These are phyloP conservation scores for Gaillardinia entomophila DNA, from an alignment of 805 yeast species.

Conservation along the genomic window DNA sequence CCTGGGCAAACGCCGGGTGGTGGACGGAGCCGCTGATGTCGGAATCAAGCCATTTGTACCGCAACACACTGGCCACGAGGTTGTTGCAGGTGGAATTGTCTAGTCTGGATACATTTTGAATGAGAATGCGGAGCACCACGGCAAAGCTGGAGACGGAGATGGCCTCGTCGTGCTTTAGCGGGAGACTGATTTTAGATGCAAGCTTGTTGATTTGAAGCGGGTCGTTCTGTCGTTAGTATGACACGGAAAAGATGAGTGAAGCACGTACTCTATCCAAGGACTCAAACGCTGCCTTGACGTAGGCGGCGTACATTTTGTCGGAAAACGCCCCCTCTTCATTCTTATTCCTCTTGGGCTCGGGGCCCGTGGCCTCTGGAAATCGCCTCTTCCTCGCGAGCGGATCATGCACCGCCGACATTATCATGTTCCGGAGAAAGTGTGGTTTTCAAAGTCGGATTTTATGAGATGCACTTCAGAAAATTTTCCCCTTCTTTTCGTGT, in stretches of 20 bases:
- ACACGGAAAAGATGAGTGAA: constrained; percentile 1
- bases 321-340: constrained; percentile 16
- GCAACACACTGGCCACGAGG: constrained; percentile 58
- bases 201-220: constrained; percentile 51
- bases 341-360: constrained; percentile 1
- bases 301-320: constrained; percentile 36
- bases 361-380: constrained; percentile 8
- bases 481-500: constrained; percentile 4
- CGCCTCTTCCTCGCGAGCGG: constrained; percentile 28
- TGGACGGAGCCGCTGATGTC: constrained; percentile 15
- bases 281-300: constrained; percentile 63
- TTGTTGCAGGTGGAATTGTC: constrained; percentile 49
- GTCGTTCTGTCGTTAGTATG: constrained; percentile 38
- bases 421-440: constrained; percentile 15
- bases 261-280: constrained; percentile 52
- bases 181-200: constrained; percentile 53
- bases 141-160: constrained; percentile 48
- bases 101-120: constrained; percentile 61
- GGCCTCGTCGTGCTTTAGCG: constrained; percentile 47
- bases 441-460: constrained; percentile 3
- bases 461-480: constrained; percentile 5
- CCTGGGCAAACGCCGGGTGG: constrained; percentile 32
- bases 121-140: constrained; percentile 51
- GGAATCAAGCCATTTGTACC: constrained; percentile 56
- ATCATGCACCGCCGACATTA: constrained; percentile 30